Evolutionary conservation across 2,329 filamentous ascomycete genomes (phyloP), one percentile per base, ranked within the genome.

Genomic region (Aspergillus pseudonomiae): DNA sequence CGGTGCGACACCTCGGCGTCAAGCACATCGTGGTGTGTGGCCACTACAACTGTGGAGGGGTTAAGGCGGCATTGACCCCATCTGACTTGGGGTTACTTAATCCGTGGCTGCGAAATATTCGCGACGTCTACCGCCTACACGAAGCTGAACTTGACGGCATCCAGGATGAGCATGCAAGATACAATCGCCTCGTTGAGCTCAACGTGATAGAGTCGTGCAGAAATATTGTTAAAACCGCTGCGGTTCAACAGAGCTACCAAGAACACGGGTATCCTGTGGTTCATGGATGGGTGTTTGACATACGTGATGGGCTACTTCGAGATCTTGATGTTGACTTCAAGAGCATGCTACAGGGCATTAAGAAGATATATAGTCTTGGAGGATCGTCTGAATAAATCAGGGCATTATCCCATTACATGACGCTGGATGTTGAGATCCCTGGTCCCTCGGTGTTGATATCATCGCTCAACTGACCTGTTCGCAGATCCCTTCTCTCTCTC

Each of bases 261-360:
- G 4, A 32, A 10, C 30, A 32, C 70, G 78, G 84, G 68, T 91
- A 85, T 72, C 89, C 89, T 59, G 84, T 91, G 65, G 89, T 92
- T 59, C 89, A 91, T 78, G 89, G 88, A 41, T 91, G 89, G 89
- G 89, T 91, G 52, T 92, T 92, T 80, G 87, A 85, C 66, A 88
- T 91, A 70, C 78, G 86, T 59, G 87, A 91, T 71, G 89, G 89
- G 11, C 77, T 90, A 71, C 80, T 92, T 63, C 88, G 86, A 75
- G 87, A 90, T 72, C 78, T 90, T 64, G 81, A 89, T 73, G 81
- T 90, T 67, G 83, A 89, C 71, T 88, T 88, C 67, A 82, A 87
- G 77, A 75, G 78, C 14, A 82, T 83, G 75, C 77, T 90, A 52
- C 76, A 75, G 60, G 81, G 83, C 63, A 85, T 89, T 59, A 85